Base-by-base conservation (phyloP, 768 basidiomycete species). In the Leccinellum albellum region DNA sequence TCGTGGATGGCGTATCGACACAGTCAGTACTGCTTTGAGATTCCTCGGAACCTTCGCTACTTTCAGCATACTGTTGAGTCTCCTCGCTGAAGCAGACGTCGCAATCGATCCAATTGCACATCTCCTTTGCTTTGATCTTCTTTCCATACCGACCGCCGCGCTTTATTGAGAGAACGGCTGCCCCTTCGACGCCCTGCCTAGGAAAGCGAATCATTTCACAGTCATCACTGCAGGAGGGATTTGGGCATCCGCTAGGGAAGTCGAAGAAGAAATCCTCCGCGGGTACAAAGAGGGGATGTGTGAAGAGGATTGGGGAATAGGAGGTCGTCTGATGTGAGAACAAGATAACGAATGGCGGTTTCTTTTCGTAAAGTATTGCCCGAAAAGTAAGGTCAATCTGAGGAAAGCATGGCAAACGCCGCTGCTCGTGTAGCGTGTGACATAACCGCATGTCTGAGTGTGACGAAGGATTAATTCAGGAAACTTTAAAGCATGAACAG, bases 61-160 rank as follows among this genome's bases (percentile, higher is more conserved):
- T 76, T 45, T 72, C 74, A 3, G 66, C 65, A 37, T 68, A 65
- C 46, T 63, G 62, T 40, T 50, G 68, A 14, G 26, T 51, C 31
- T 80, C 79, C 49, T 82, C 82, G 53, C 75, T 73, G 64, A 89
- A 89, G 57, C 76, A 77, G 32, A 83, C 76, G 59, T 82, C 76
- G 65, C 88, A 90, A 62, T 88, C 87, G 53, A 89, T 85, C 88
- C 88, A 90, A 64, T 90, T 90, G 71, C 88, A 90, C 86, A 90
- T 88, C 68, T 86, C 82, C 59, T 75, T 78, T 31, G 76, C 66
- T 61, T 78, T 81, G 12, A 85, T 71, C 51, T 77, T 78, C 62
- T 75, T 82, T 50, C 78, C 78, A 50, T 61, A 76, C 61, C 74
- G 77, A 53, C 77, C 76, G 50, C 82, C 81, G n/a, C 81, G 77